Conservation (phyloP, 1,284 basidiomycete genomes). For the Cutaneotrichosporon sp. region DNA sequence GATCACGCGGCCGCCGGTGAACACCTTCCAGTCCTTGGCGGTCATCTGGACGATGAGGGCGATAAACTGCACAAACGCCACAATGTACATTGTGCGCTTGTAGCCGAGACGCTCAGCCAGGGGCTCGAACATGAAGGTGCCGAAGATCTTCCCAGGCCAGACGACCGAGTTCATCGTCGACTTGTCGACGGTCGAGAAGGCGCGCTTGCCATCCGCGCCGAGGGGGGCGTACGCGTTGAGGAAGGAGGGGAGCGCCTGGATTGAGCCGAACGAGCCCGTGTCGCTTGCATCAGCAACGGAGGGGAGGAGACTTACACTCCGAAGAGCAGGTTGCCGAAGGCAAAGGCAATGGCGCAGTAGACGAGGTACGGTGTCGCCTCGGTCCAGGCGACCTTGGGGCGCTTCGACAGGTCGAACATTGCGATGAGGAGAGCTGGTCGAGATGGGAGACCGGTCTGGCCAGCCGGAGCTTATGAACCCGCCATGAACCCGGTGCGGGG, state of each 20-base stretch:
- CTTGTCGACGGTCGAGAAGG: constrained; percentile 21
- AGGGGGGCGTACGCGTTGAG: constrained; percentile 20
- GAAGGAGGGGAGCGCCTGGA: constrained; percentile 31
- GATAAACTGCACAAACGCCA: constrained; percentile 21
- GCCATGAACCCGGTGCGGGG: too few species aligned
- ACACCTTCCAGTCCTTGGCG: constrained; percentile 21
- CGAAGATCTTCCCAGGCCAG: constrained; percentile 21
- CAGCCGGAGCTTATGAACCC: too few species aligned
- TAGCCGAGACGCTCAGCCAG: constrained; percentile 24
- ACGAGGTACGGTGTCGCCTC: constrained; percentile 25
- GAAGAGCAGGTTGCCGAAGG: constrained; percentile 27
- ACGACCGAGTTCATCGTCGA: constrained; percentile 28
- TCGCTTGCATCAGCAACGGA: constrained; percentile 19
- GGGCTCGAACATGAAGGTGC: constrained; percentile 25
- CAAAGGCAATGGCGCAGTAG: constrained; percentile 22
- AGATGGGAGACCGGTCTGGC: too few species aligned
- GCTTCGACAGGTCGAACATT: too few species aligned
- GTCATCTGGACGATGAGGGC: constrained; percentile 28
- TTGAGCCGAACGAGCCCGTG: constrained; percentile 26
- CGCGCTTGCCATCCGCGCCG: constrained; percentile 11
- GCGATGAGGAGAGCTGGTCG: too few species aligned
- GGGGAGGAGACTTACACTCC: constrained; percentile 23
- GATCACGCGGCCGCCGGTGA: constrained; percentile 29
- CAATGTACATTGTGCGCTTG: constrained; percentile 19
- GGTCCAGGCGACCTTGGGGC: constrained; percentile 13